These are phyloP conservation scores for Pseudognaphalium luteoalbum DNA, from an alignment of 129 eudicot species.

Conservation along the genomic window DNA sequence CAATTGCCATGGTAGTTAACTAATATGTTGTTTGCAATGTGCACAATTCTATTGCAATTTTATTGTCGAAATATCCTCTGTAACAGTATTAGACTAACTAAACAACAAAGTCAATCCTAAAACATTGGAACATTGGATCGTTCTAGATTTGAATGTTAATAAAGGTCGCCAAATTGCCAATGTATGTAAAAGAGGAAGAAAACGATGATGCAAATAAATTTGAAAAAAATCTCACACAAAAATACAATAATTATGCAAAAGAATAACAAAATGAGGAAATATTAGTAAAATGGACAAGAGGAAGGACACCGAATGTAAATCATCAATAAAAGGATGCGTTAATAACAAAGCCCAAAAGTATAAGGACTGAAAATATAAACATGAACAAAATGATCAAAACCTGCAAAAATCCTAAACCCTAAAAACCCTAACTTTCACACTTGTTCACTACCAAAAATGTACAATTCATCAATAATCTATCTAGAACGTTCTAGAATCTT, in stretches of 20 bases:
- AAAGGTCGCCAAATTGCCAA: too few species aligned
- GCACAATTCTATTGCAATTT: neutral
- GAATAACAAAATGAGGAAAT: too few species aligned
- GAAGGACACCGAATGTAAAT: neutral
- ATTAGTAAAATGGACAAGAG: too few species aligned
- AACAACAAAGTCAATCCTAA: neutral
- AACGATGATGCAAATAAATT: neutral
- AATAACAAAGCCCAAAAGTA: neutral
- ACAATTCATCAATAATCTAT: slow-evolving; percentile 33
- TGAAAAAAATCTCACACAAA: too few species aligned
- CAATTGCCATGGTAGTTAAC: neutral
- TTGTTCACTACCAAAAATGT: slow-evolving; percentile 26
- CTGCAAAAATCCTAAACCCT: slow-evolving; percentile 19
- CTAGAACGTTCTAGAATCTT: slow-evolving; percentile 30
- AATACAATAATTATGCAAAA: too few species aligned
- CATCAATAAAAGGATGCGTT: neutral
- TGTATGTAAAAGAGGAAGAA: too few species aligned
- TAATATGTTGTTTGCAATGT: neutral
- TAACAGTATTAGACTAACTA: neutral
- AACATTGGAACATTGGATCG: neutral
- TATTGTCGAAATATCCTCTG: too few species aligned
- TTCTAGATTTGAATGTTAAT: too few species aligned
- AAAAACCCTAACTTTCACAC: slow-evolving; percentile 31
- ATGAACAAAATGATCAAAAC: neutral
- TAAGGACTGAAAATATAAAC: neutral